Conservation (phyloP, 2,329 filamentous ascomycete genomes). For the Metarhizium rileyi region DNA sequence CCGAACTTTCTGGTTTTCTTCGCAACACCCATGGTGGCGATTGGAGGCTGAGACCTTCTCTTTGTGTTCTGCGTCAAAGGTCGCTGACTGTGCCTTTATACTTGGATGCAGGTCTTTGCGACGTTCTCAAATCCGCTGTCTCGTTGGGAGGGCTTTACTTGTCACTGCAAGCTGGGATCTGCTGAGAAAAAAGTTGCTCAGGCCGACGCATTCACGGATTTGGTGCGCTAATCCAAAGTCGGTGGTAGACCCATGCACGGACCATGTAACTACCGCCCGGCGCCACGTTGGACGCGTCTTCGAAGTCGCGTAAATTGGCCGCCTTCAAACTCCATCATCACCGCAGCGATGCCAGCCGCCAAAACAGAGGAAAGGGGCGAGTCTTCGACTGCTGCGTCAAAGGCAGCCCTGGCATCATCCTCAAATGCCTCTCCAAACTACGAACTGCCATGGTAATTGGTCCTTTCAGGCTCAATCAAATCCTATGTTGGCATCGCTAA, state of each 20-base stretch:
- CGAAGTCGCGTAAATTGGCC: constrained; percentile 27
- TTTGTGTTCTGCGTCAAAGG: background rate
- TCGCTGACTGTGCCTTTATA: background rate
- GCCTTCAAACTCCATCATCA: constrained; percentile 10
- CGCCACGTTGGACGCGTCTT: constrained; percentile 23
- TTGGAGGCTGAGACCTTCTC: background rate
- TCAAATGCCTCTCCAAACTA: constrained; percentile 48
- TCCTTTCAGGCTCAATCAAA: background rate
- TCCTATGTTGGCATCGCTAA: background rate
- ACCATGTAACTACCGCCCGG: constrained; percentile 9
- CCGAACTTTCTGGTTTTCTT: constrained; percentile 93
- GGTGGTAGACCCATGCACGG: constrained; percentile 21
- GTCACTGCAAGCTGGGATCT: background rate
- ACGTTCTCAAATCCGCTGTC: background rate
- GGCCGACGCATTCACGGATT: background rate
- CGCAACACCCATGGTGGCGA: constrained; percentile 62
- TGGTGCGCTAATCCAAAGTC: constrained; percentile 12
- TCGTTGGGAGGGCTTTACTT: background rate
- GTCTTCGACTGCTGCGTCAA: constrained; percentile 50
- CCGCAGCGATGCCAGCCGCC: constrained; percentile 35
- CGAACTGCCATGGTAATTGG: constrained; percentile 64
- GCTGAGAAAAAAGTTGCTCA: constrained; percentile 9
- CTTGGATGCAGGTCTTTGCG: background rate
- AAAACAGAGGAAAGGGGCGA: constrained; percentile 46
- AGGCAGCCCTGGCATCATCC: constrained; percentile 41